Evolutionary conservation across 2,329 filamentous ascomycete genomes (phyloP), one percentile per base, ranked within the genome.

Genomic region (Fusarium luffae): DNA sequence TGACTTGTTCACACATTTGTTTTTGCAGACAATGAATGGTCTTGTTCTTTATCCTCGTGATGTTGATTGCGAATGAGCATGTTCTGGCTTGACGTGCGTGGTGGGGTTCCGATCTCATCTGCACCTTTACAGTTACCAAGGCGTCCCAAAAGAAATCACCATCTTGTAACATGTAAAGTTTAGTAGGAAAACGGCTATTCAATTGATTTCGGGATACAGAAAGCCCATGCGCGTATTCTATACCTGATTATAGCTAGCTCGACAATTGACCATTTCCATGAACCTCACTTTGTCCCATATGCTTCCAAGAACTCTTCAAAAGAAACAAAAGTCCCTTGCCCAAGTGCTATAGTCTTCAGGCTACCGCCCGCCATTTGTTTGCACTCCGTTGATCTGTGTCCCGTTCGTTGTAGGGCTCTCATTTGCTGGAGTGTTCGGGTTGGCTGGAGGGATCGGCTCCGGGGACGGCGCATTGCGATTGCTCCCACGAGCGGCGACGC

Each of bases 1-100:
- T 13, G 5, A 2, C 1, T 3, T 7, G 0, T 3, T n/a, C 1
- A 11, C 14, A 4, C 4, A 12, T 32, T 37, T 11, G 4, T 37
- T 37, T 32, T 37, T 18, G 16, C 16, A 6, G 16, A 6, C 0
- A 4, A 18, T n/a, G n/a, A n/a, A n/a, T n/a, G n/a, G n/a, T n/a
- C n/a, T 16, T 48, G 1, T 49, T 21, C 2, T 37, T 49, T 25
- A 32, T 54, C 0, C 5, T 27, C 4, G 4, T 18, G 7, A 3
- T 18, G n/a, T n/a, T 32, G 3, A 18, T 11, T 5, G 9, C 2
- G 16, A n/a, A 18, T 5, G 0, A 16, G 9, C 5, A 37, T 37
- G 16, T 37, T 18, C 2, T 5, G 32, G 32, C 16, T 18, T n/a
- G n/a, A n/a, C n/a, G n/a, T 18, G 9, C 11, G 5, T n/a, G 18